These are phyloP conservation scores for Ophiobolus disseminans DNA, from an alignment of 2,329 filamentous ascomycete species.

Conservation along the genomic window DNA sequence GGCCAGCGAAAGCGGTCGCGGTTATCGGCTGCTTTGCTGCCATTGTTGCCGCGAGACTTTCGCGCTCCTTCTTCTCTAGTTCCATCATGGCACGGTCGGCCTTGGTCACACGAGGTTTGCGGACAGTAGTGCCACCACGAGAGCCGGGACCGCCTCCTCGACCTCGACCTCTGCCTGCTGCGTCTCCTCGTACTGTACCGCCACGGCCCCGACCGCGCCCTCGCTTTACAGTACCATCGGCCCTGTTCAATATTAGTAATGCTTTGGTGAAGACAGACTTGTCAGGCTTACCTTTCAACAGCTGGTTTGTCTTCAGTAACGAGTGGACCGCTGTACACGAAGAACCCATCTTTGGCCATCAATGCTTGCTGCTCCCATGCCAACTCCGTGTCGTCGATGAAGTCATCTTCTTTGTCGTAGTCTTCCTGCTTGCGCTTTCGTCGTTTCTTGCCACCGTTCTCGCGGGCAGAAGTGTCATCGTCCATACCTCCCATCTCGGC, in stretches of 20 bases:
- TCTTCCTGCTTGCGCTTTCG: slow-evolving; percentile 76
- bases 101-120: slow-evolving; percentile 87
- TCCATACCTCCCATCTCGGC: slow-evolving; percentile 81
- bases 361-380: slow-evolving; percentile 96
- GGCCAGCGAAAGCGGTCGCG: slow-evolving; percentile 17
- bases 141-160: slow-evolving; percentile 69
- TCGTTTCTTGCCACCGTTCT: slow-evolving; percentile 72
- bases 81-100: slow-evolving; percentile 83
- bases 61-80: slow-evolving; percentile 78
- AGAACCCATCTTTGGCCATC: slow-evolving; percentile 94
- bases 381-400: slow-evolving; percentile 89
- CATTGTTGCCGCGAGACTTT: slow-evolving; percentile 56
- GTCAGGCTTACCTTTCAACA: slow-evolving; percentile 63
- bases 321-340: slow-evolving; percentile 93
- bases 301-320: slow-evolving; percentile 82
- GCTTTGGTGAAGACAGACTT: not conserved
- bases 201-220: slow-evolving; percentile 65
- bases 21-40: slow-evolving; percentile 32
- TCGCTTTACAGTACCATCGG: slow-evolving; percentile 76
- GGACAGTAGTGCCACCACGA: slow-evolving; percentile 73
- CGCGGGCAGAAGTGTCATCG: slow-evolving; percentile 46
- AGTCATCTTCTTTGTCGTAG: slow-evolving; percentile 72
- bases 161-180: slow-evolving; percentile 52
- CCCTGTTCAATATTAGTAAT: slow-evolving; percentile 58
- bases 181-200: slow-evolving; percentile 53